A percentile compares a stretch with the other conserved stretches of the same genome.
Evolutionary conservation across 2,329 filamentous ascomycete species (phyloP).

Genomic region (Zymoseptoria passerinii): DNA sequence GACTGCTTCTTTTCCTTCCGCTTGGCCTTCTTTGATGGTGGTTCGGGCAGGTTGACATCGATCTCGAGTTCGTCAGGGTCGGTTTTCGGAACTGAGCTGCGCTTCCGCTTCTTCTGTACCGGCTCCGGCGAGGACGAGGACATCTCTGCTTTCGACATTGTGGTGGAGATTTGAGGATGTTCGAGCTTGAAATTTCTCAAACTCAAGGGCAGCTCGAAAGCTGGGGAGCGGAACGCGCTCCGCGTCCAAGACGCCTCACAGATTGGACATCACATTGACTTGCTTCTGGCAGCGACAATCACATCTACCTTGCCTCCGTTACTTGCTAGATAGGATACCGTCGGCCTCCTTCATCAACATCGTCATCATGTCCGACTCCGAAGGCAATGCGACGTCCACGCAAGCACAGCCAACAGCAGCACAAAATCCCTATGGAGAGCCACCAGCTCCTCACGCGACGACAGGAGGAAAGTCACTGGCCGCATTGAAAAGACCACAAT

Average conservation of each 20-base stretch:
- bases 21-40: slow-evolving; percentile 86
- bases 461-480: slow-evolving; percentile 20
- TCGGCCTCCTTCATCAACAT: slow-evolving; percentile 1
- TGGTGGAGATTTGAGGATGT: not conserved
- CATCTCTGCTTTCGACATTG: slow-evolving; percentile 6
- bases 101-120: slow-evolving; percentile 56
- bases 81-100: slow-evolving; percentile 38
- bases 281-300: not conserved
- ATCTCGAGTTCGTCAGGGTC: slow-evolving; percentile 66
- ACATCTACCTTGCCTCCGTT: not conserved
- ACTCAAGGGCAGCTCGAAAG: not conserved
- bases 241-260: not conserved
- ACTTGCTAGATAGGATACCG: not conserved
- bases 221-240: not conserved
- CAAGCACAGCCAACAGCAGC: slow-evolving; percentile 5
- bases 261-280: not conserved
- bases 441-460: slow-evolving; percentile 4
- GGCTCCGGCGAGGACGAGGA: slow-evolving; percentile 7
- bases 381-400: slow-evolving; percentile 16
- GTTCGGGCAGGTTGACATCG: slow-evolving; percentile 80
- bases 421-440: not conserved
- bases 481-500: slow-evolving; percentile 18
- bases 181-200: not conserved
- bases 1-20: slow-evolving; percentile 84
- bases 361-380: slow-evolving; percentile 26